These are phyloP conservation scores for Suillus spraguei DNA, from an alignment of 768 basidiomycete species.

Conservation along the genomic window DNA sequence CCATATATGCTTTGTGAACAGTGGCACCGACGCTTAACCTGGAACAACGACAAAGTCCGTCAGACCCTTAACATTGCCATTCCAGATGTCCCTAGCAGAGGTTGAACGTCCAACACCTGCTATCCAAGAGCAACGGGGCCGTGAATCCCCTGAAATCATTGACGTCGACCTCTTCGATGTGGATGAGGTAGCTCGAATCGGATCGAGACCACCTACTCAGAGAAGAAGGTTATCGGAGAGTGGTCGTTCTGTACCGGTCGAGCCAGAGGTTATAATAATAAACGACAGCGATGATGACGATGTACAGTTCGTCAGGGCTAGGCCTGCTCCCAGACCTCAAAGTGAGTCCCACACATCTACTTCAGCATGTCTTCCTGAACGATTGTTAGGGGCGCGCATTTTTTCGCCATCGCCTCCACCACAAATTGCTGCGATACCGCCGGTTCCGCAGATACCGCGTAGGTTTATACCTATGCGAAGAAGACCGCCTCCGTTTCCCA, in stretches of 20 bases:
- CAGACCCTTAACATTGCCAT: conserved; percentile 11
- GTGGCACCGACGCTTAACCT: conserved; percentile 7
- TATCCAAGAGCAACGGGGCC: conserved; percentile 18
- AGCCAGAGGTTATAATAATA: conserved; percentile 35
- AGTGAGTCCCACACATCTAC: conserved; percentile 18
- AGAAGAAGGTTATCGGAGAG: conserved; percentile 29
- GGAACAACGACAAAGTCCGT: conserved; percentile 22
- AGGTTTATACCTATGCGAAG: conserved; percentile 43
- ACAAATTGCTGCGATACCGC: conserved; percentile 45
- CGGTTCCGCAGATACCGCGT: conserved; percentile 53
- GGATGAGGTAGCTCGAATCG: conserved; percentile 32
- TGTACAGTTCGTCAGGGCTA: conserved; percentile 29
- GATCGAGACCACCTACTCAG: conserved; percentile 26
- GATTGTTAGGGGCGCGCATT: conserved; percentile 29
- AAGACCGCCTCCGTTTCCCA: conserved; percentile 33
- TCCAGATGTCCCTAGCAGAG: conserved; percentile 26
- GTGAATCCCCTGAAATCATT: conserved; percentile 38
- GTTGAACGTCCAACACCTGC: conserved; percentile 9
- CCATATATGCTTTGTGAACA: conserved; percentile 13
- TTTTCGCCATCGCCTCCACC: conserved; percentile 54
- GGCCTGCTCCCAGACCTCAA: conserved; percentile 19
- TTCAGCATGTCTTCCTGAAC: conserved; percentile 2
- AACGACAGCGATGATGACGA: conserved; percentile 46
- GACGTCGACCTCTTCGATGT: conserved; percentile 46
- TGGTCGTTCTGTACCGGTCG: conserved; percentile 21